Conservation (phyloP, 2,329 filamentous ascomycete genomes). For the Conoideocrella luteorostrata region DNA sequence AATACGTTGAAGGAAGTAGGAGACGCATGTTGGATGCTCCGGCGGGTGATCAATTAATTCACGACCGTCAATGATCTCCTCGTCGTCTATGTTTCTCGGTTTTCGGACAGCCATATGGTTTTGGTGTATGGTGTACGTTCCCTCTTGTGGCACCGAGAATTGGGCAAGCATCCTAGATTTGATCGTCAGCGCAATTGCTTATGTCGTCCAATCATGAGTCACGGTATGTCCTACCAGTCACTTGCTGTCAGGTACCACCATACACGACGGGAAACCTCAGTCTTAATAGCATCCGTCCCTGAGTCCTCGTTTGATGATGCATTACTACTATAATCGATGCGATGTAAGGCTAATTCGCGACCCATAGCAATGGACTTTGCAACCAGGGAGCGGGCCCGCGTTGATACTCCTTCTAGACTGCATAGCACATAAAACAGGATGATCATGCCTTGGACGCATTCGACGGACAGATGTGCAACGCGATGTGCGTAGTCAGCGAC, state of each 20-base stretch:
- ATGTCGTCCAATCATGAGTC: not conserved
- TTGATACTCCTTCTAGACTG: constrained; percentile 31
- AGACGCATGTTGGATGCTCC: constrained; percentile 27
- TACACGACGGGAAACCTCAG: constrained; percentile 33
- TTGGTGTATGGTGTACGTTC: constrained; percentile 30
- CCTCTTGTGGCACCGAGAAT: constrained; percentile 28
- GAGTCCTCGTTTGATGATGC: constrained; percentile 13
- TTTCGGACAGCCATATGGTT: constrained; percentile 32
- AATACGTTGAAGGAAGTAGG: constrained; percentile 31
- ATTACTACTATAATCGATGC: constrained; percentile 28
- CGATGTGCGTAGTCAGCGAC: constrained; percentile 29
- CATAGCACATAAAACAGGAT: constrained; percentile 31
- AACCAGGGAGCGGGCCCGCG: constrained; percentile 24
- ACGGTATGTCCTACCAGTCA: constrained; percentile 27
- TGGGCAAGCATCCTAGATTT: constrained; percentile 27
- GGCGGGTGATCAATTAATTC: constrained; percentile 23
- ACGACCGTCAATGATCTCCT: constrained; percentile 24
- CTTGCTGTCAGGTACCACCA: constrained; percentile 39
- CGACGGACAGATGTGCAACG: constrained; percentile 21
- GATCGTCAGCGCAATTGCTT: too few species aligned
- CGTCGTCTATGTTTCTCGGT: constrained; percentile 32
- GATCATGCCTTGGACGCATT: constrained; percentile 30
- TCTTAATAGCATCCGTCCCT: constrained; percentile 18
- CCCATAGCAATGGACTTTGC: constrained; percentile 22
- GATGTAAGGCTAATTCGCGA: constrained; percentile 30